Percentiles rank a stretch among this genome's conserved stretches.
These are phyloP conservation scores for Claviceps humidiphila DNA, from an alignment of 2,329 filamentous ascomycete genomes.

Conservation along the genomic window DNA sequence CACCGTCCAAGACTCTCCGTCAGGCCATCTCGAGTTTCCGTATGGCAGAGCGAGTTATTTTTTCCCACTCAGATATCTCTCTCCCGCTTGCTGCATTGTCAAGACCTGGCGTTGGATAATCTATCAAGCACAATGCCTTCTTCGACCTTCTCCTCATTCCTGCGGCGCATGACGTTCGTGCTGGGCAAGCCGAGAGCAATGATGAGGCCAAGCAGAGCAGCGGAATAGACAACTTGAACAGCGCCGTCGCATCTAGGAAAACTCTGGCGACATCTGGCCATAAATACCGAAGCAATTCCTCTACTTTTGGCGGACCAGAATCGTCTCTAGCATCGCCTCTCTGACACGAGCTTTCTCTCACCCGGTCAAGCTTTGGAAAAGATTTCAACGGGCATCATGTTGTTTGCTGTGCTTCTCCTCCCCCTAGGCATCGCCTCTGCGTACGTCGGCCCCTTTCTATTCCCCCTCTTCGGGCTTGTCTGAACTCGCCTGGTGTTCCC, in stretches of 20 bases:
- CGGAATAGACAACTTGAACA: conserved; percentile 4
- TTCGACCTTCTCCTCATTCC: background rate
- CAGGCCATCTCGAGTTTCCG: no score
- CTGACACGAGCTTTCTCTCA: background rate
- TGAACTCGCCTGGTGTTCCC: no score
- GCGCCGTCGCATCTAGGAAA: conserved; percentile 4
- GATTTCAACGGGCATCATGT: conserved; percentile 8
- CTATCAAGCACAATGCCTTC: background rate
- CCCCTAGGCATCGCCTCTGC: conserved; percentile 7
- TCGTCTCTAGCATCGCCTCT: background rate
- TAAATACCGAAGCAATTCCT: conserved; percentile 17
- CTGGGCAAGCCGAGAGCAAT: background rate
- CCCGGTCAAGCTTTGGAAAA: conserved; percentile 6
- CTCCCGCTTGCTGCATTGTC: no score
- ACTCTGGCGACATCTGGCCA: conserved; percentile 11
- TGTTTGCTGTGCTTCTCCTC: conserved; percentile 7
- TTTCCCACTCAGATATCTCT: no score
- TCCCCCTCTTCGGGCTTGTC: background rate
- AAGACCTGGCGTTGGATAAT: no score
- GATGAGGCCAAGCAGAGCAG: background rate
- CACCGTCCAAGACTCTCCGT: no score
- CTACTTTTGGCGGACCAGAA: conserved; percentile 3
- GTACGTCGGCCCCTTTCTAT: conserved; percentile 3
- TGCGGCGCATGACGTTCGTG: background rate
- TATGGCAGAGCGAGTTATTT: no score